Conservation (phyloP, 2,329 filamentous ascomycete species). For the Dothideomycetidae sp. region DNA sequence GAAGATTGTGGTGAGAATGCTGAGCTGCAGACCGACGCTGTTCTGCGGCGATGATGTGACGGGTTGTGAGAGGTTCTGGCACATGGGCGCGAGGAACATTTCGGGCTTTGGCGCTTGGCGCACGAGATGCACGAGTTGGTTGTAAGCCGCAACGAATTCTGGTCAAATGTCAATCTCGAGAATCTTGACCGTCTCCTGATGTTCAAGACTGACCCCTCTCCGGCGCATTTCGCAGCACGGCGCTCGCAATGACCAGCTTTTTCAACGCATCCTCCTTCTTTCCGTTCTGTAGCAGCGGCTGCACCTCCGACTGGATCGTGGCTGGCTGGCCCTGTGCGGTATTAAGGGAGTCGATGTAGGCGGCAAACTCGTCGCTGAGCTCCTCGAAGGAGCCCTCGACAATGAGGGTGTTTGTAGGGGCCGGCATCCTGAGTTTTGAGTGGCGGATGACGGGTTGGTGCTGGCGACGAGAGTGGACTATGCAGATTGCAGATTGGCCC, state of each 20-base stretch:
- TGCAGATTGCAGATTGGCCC: no score
- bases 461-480: no score
- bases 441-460: neutral
- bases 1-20: constrained; percentile 88
- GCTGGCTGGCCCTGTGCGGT: constrained; percentile 43
- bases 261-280: constrained; percentile 55
- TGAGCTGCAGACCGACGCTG: constrained; percentile 72
- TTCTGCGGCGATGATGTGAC: constrained; percentile 75
- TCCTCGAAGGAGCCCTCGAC: constrained; percentile 92
- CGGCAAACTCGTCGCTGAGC: constrained; percentile 84
- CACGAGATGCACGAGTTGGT: constrained; percentile 87
- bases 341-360: constrained; percentile 76
- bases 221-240: constrained; percentile 65
- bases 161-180: constrained; percentile 10
- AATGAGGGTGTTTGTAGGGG: constrained; percentile 24
- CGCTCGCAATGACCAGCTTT: constrained; percentile 71
- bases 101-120: constrained; percentile 72
- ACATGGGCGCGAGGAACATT: constrained; percentile 76
- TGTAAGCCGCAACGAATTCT: constrained; percentile 93
- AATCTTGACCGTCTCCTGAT: no score
- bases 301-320: constrained; percentile 47
- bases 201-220: constrained; percentile 53
- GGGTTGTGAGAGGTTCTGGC: constrained; percentile 76
- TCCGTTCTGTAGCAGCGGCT: constrained; percentile 48
- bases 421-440: constrained; percentile 9